Evolutionary conservation across 2,329 filamentous ascomycete genomes (phyloP), one percentile per base, ranked within the genome.

Genomic region (Thermothelomyces thermophilus): DNA sequence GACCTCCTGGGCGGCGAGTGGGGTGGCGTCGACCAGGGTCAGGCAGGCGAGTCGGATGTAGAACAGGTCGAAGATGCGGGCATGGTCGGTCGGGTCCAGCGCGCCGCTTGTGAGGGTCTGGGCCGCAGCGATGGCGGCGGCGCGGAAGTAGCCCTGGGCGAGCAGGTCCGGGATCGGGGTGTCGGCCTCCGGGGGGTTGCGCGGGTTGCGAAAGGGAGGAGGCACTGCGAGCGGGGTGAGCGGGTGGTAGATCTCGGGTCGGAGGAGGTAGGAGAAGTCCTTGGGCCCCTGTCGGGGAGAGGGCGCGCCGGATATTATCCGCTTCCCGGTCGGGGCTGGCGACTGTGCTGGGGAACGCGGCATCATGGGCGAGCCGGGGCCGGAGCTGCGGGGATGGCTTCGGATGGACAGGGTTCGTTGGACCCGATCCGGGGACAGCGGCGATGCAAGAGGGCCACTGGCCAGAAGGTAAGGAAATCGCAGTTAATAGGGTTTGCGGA

Each of bases 31-130:
- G 40, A 90, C 83, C 2, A 96, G 75, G 34, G 89, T 86, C 6
- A 97, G 74, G 62, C 87, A 94, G 16, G 87, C 83, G 0, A 96
- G 75, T 1, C 91, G 83, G 1, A 83, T 85, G 68, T 95, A 90
- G 2, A 95, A 73, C 14, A 96, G 73, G 34, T 77, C 71, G 61
- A 96, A 88, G 45, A 96, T 87, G 19, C 76, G 73, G 6, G 71
- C 70, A 40, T 80, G 70, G 63, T 91, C 82, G 0, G 72, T 72
- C 0, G 82, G 59, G 30, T 58, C 64, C 19, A 66, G 59, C 11
- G 67, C 63, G 4, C 70, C 66, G n/a, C 66, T 68, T 2, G 75
- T 82, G 11, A 88, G 73, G 31, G 79, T 73, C 51, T 81, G 76
- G 0, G 79, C 79, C 1, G 83, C 80, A 28, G 80, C 76, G 45